phyloP scores from a whole-genome alignment of 306 rosid genomes.

The Canavalia ensiformis region DNA sequence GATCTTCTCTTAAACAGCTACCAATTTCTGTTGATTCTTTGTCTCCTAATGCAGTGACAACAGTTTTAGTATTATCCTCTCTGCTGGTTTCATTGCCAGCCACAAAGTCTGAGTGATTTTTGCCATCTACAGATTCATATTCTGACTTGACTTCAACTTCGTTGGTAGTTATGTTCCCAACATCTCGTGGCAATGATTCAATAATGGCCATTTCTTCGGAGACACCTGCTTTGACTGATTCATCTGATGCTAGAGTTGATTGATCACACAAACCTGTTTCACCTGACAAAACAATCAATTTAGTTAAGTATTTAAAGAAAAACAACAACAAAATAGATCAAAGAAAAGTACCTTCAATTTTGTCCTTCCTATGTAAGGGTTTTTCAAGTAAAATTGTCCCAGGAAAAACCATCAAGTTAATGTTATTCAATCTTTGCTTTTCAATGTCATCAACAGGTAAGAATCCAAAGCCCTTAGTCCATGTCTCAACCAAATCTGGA shows the following conservation, averaged over 20 bases:
- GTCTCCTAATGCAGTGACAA: conserved; percentile 42
- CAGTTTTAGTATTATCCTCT: conserved; percentile 31
- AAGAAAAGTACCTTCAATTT: conserved; percentile 52
- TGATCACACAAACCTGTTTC: conserved; percentile 51
- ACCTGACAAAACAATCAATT: conserved; percentile 34
- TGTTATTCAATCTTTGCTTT: conserved; percentile 66
- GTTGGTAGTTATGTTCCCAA: conserved; percentile 27
- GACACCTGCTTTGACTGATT: conserved; percentile 37
- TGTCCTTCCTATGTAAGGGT: conserved; percentile 58
- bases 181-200: conserved; percentile 46
- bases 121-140: conserved; percentile 43
- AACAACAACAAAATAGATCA: conserved; percentile 10
- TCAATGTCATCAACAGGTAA: conserved; percentile 67
- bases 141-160: conserved; percentile 48
- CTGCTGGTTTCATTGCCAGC: conserved; percentile 35
- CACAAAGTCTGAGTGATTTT: conserved; percentile 41
- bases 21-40: conserved; percentile 44
- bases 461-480: conserved; percentile 97
- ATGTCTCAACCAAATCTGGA: conserved; percentile 83
- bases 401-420: conserved; percentile 95
- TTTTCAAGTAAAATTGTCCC: conserved; percentile 89
- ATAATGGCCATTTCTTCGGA: conserved; percentile 42
- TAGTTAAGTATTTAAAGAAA: background rate
- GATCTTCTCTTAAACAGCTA: conserved; percentile 39
- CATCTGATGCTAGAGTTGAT: conserved; percentile 46